Conservation (phyloP, 2,329 filamentous ascomycete species). For the Sphaerulina vaccinii region DNA sequence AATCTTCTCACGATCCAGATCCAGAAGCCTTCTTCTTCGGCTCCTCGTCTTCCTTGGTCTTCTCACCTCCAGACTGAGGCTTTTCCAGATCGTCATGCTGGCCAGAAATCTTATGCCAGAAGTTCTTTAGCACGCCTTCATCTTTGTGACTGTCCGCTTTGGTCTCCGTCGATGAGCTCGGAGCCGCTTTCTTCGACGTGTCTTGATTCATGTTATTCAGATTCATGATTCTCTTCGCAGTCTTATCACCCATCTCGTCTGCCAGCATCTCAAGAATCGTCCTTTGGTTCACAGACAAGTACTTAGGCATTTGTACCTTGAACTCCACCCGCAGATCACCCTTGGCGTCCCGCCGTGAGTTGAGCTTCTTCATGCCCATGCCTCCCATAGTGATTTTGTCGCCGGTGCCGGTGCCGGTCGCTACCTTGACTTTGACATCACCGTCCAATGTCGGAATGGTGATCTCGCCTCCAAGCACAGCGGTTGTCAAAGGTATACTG, state of each 20-base stretch:
- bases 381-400: constrained; percentile 86
- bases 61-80: constrained; percentile 9
- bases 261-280: constrained; percentile 94
- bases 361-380: constrained; percentile 90
- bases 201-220: constrained; percentile 44
- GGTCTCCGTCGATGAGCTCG: constrained; percentile 41
- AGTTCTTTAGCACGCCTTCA: constrained; percentile 87
- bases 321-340: constrained; percentile 94
- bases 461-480: constrained; percentile 86
- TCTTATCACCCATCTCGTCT: constrained; percentile 92
- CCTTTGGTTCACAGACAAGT: constrained; percentile 83
- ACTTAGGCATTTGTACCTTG: constrained; percentile 93
- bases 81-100: constrained; percentile 48
- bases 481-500: constrained; percentile 86
- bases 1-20: constrained; percentile 29
- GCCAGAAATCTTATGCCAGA: constrained; percentile 91
- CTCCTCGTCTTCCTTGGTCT: constrained; percentile 30
- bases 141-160: constrained; percentile 61
- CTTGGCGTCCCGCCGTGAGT: constrained; percentile 61
- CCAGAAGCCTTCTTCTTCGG: constrained; percentile 40
- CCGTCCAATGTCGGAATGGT: constrained; percentile 86
- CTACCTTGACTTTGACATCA: constrained; percentile 84
- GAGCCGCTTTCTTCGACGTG: constrained; percentile 67
- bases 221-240: constrained; percentile 89
- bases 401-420: constrained; percentile 86